Evolutionary conservation across 1,139 yeast genomes (phyloP).

Genomic region (Pichia sp.): DNA sequence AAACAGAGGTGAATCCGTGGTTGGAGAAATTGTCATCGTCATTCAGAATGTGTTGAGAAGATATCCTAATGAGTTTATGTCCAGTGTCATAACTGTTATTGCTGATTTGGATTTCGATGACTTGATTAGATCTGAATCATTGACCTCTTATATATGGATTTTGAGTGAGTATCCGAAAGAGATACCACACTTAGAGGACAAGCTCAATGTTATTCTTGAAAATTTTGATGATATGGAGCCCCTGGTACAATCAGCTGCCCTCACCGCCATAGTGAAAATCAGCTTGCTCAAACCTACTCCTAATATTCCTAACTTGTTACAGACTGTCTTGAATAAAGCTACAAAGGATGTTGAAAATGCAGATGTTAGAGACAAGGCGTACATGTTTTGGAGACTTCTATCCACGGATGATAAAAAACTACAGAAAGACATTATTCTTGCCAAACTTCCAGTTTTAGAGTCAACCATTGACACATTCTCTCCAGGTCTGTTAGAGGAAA

Average conservation of each 20-base stretch:
- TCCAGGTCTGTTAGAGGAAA: conserved; percentile 57
- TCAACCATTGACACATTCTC: conserved; percentile 68
- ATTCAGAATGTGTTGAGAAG: conserved; percentile 76
- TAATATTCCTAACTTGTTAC: conserved; percentile 47
- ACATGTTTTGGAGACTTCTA: conserved; percentile 86
- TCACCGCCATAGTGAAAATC: conserved; percentile 75
- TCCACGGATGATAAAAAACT: conserved; percentile 38
- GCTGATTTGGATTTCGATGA: conserved; percentile 47
- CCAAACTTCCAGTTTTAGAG: conserved; percentile 63
- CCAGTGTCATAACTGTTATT: conserved; percentile 64
- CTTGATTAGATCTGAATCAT: conserved; percentile 54
- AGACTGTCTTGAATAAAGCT: conserved; percentile 66
- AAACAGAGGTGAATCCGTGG: conserved; percentile 67
- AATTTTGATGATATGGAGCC: conserved; percentile 70
- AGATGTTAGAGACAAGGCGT: conserved; percentile 92
- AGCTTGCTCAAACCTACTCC: conserved; percentile 42
- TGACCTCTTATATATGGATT: conserved; percentile 80
- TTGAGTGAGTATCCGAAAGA: conserved; percentile 82
- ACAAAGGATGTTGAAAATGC: conserved; percentile 81
- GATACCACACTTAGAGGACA: conserved; percentile 47
- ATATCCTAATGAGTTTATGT: conserved; percentile 60
- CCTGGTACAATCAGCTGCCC: conserved; percentile 64
- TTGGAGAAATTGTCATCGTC: conserved; percentile 75
- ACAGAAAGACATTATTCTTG: conserved; percentile 46
- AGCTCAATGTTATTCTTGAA: conserved; percentile 44